Base-by-base conservation (phyloP, 1,139 yeast species). In the Candida albicans region DNA sequence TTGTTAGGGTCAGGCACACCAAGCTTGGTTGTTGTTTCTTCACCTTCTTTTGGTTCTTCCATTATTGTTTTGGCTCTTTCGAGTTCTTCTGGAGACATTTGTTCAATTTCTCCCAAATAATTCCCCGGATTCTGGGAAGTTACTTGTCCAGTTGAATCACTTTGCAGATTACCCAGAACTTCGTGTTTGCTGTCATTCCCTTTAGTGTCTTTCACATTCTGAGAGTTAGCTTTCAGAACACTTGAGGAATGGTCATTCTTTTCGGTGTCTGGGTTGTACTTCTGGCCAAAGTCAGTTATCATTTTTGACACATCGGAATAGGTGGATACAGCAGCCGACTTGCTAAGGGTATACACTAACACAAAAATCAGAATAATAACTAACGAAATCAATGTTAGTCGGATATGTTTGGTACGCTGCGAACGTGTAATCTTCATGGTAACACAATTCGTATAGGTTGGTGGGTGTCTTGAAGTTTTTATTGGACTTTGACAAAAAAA, bases 31-130 rank as follows among this genome's bases (percentile, higher is more conserved):
- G 28, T 11, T n/a, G 7, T 4, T 12, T 31, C 26, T 9, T 34
- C 28, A 10, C 14, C 27, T 11, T 13, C 12, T 28, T 37, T 29
- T 2, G 30, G 24, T 32, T 40, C 39, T 18, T 24, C 22, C 22
- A 11, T 30, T 29, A 9, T 15, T n/a, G 29, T 14, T 26, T 30
- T 35, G 24, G 50, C 54, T 40, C 45, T 43, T 32, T 25, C 31
- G 2, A 32, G 9, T 33, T 59, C 62, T 29, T 52, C 55, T 6
- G 53, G 53, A 18, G 53, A 52, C 31, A 57, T 33, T 41, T 57
- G 57, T 14, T 53, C 48, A 14, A 52, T 54, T 11, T 56, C 64
- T 4, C 69, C 70, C 30, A 64, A 50, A 42, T 54, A 64, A 13
- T 51, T 50, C 7, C 54, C 48, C 11, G 62, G 61, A 28, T 56